Conservation (phyloP, 164 flowering plant species). For the Cinnamomum chago region DNA sequence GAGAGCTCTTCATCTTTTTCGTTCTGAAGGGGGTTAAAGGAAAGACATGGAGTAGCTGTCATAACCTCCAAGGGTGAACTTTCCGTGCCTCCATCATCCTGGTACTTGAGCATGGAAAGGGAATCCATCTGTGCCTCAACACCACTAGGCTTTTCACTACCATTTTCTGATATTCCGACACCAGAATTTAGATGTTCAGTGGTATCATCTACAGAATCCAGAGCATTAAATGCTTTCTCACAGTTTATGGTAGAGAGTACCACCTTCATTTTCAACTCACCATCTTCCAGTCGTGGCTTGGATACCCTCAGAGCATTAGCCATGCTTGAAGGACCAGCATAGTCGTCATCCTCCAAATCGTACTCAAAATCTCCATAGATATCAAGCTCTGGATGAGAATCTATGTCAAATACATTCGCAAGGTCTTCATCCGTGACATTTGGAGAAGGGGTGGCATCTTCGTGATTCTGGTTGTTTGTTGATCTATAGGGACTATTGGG, state of each 20-base stretch:
- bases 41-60: conserved; percentile 16
- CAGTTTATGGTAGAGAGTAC: conserved; percentile 51
- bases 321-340: conserved; percentile 28
- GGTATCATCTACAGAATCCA: conserved; percentile 12
- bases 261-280: conserved; percentile 53
- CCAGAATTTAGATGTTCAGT: background rate
- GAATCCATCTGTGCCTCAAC: conserved; percentile 20
- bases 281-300: conserved; percentile 39
- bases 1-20: conserved; percentile 51
- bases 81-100: conserved; percentile 12
- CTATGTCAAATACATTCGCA: conserved; percentile 61
- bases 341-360: conserved; percentile 74
- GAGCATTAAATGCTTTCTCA: conserved; percentile 21
- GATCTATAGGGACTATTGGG: conserved; percentile 53
- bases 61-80: conserved; percentile 22
- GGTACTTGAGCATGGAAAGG: conserved; percentile 3
- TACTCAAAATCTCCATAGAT: conserved; percentile 94
- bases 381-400: conserved; percentile 63
- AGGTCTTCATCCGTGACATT: conserved; percentile 32
- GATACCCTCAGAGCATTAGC: conserved; percentile 30
- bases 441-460: conserved; percentile 14
- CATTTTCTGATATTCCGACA: background rate
- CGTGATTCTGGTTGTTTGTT: conserved; percentile 19
- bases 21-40: conserved; percentile 20
- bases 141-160: conserved; percentile 6